phyloP scores from a whole-genome alignment of 164 flowering plant genomes.

The Kalanchoe fedtschenkoi region DNA sequence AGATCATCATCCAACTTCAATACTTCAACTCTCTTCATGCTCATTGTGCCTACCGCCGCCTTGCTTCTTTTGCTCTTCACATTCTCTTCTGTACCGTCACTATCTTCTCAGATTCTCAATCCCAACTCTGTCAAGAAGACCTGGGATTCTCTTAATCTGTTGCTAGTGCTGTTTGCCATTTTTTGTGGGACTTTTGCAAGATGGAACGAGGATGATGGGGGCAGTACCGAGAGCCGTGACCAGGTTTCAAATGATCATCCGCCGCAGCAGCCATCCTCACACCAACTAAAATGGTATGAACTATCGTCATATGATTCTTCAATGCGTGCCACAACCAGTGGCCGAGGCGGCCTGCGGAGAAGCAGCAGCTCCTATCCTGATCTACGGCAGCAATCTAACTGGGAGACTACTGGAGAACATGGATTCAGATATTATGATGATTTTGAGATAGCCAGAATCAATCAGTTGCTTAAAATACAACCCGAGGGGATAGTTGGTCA shows the following conservation, averaged over 20 bases:
- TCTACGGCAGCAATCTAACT: slow-evolving; percentile 34
- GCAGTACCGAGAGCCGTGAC: background rate
- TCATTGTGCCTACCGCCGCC: slow-evolving; percentile 24
- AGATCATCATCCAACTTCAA: slow-evolving; percentile 19
- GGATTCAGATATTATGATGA: slow-evolving; percentile 50
- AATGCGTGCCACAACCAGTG: background rate
- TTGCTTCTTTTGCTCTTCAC: slow-evolving; percentile 27
- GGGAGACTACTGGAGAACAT: slow-evolving; percentile 19
- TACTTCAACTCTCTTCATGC: slow-evolving; percentile 29
- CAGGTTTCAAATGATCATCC: slow-evolving; percentile 1
- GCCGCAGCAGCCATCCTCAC: background rate
- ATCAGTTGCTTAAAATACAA: slow-evolving; percentile 11
- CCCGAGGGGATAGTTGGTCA: background rate
- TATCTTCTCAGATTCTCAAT: slow-evolving; percentile 24
- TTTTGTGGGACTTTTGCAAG: slow-evolving; percentile 60
- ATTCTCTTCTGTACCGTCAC: slow-evolving; percentile 34
- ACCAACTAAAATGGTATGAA: slow-evolving; percentile 3
- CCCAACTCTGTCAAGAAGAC: slow-evolving; percentile 39
- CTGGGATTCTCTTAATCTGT: slow-evolving; percentile 59
- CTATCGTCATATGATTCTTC: background rate
- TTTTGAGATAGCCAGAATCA: slow-evolving; percentile 30
- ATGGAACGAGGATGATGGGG: slow-evolving; percentile 21
- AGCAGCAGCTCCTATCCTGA: slow-evolving; percentile 75
- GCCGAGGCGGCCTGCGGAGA: slow-evolving; percentile 27
- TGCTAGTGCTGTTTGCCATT: slow-evolving; percentile 62